These are phyloP conservation scores for Thuja plicata DNA, from an alignment of 83 land plant genomes.

Conservation along the genomic window DNA sequence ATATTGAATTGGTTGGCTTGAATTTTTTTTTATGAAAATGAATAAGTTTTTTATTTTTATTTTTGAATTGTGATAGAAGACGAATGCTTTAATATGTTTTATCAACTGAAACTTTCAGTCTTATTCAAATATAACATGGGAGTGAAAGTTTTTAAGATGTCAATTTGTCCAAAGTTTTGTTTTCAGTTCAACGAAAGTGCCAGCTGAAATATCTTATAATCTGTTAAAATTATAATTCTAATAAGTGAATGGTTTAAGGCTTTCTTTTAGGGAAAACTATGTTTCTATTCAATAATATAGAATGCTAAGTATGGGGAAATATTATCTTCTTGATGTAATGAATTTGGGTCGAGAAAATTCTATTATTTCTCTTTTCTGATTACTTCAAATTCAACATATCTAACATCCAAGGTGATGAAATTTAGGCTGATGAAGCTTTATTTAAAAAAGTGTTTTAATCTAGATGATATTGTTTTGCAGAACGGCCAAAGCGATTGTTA, in stretches of 20 bases:
- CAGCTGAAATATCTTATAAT: neutral
- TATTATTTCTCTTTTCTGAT: neutral
- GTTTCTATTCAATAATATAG: neutral
- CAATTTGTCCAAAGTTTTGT: neutral
- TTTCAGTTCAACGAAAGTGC: neutral
- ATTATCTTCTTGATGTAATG: neutral
- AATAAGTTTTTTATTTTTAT: neutral
- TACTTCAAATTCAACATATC: neutral
- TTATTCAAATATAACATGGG: no score
- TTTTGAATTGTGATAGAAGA: neutral
- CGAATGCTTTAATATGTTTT: neutral
- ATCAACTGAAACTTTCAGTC: no score
- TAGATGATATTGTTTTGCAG: neutral
- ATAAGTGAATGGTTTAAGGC: neutral
- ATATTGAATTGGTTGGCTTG: neutral
- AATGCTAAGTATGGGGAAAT: neutral
- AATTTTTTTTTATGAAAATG: neutral
- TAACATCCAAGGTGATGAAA: neutral
- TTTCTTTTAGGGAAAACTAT: neutral
- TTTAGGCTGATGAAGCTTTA: neutral
- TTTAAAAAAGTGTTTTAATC: constrained; percentile 5
- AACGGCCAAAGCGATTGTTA: constrained; percentile 69
- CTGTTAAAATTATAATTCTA: neutral
- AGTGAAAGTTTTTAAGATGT: no score
- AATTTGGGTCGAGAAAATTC: neutral